Evolutionary conservation across 306 rosid genomes (phyloP).

Genomic region (Cucurbita moschata): DNA sequence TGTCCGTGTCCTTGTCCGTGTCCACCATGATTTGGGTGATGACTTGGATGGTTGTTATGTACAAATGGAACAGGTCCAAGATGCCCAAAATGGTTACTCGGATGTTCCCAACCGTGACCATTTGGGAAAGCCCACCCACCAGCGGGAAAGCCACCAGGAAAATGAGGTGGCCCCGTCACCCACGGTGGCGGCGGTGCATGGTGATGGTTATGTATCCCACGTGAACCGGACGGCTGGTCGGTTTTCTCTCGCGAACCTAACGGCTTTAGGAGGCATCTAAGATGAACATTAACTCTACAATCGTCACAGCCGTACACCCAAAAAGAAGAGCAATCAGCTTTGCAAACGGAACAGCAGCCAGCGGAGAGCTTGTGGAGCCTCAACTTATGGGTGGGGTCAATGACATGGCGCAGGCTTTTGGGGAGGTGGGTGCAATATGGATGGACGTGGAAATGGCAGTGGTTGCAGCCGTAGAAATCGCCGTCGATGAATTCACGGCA

Average conservation of each 20-base stretch:
- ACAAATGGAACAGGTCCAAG: background rate
- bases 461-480: conserved; percentile 8
- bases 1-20: background rate
- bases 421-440: conserved; percentile 13
- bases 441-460: conserved; percentile 12
- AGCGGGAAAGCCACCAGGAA: background rate
- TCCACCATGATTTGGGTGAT: background rate
- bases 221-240: background rate
- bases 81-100: background rate
- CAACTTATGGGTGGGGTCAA: background rate
- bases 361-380: background rate
- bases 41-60: background rate
- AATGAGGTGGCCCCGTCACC: background rate
- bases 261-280: background rate
- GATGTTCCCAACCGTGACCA: background rate
- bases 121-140: too few relatives aligned
- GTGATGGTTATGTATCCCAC: background rate
- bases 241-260: background rate
- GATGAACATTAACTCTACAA: background rate
- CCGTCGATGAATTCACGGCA: conserved; percentile 6
- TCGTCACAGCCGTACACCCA: background rate
- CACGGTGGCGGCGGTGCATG: background rate
- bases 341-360: background rate
- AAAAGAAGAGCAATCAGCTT: background rate
- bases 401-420: conserved; percentile 1